phyloP scores from a whole-genome alignment of 2,329 filamentous ascomycete species.

The Trichoderma atrobrunneum region DNA sequence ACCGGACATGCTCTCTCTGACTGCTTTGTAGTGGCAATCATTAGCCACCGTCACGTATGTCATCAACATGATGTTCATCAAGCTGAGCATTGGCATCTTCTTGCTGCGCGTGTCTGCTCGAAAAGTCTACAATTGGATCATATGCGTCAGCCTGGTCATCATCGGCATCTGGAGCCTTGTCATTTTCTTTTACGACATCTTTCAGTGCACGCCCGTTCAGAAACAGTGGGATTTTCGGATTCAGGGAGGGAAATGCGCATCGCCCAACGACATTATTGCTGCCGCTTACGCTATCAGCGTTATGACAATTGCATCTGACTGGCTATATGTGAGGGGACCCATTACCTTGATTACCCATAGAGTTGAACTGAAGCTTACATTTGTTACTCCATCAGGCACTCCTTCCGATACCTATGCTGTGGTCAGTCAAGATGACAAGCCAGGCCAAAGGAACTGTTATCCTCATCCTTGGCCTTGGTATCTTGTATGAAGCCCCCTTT shows the following conservation, averaged over 20 bases:
- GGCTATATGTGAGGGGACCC: constrained; percentile 44
- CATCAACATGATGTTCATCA: constrained; percentile 55
- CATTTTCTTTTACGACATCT: constrained; percentile 52
- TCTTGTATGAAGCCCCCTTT: constrained; percentile 40
- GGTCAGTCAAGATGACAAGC: constrained; percentile 51
- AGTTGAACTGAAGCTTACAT: background rate
- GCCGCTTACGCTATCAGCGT: constrained; percentile 52
- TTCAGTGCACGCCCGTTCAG: constrained; percentile 49
- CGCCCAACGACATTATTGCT: constrained; percentile 41
- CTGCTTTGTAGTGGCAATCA: constrained; percentile 44
- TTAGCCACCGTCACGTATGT: constrained; percentile 50
- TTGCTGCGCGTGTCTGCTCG: constrained; percentile 47
- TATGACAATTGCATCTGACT: constrained; percentile 53
- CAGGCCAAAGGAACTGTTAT: constrained; percentile 53
- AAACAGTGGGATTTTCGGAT: constrained; percentile 55
- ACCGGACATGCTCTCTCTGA: background rate
- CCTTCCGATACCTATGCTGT: constrained; percentile 53
- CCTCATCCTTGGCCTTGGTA: constrained; percentile 47
- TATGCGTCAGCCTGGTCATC: constrained; percentile 45
- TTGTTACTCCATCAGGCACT: constrained; percentile 37
- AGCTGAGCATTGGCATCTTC: constrained; percentile 54
- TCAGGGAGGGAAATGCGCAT: constrained; percentile 41
- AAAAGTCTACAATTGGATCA: constrained; percentile 47
- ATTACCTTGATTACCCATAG: background rate
- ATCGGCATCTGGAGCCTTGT: constrained; percentile 46